Evolutionary conservation across 306 rosid species (phyloP).

Genomic region (Vigna angularis): DNA sequence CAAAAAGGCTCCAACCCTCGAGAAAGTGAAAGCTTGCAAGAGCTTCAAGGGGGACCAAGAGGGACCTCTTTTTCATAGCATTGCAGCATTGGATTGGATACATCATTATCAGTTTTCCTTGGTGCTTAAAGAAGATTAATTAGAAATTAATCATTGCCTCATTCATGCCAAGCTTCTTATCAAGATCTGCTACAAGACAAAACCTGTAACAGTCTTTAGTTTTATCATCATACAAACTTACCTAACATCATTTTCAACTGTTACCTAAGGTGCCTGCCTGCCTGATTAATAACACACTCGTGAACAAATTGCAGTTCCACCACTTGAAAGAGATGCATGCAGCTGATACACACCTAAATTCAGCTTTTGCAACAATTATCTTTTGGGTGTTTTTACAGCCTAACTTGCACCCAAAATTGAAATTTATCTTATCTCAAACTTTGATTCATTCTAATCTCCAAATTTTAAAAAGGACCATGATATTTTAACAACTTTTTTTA

Average conservation of each 20-base stretch:
- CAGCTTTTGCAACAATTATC: background rate
- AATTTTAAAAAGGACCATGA: no score
- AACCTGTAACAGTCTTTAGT: slow-evolving; percentile 12
- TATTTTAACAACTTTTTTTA: no score
- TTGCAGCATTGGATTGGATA: slow-evolving; percentile 9
- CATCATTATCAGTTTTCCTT: slow-evolving; percentile 15
- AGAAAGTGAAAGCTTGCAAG: slow-evolving; percentile 40
- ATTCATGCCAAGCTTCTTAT: slow-evolving; percentile 26
- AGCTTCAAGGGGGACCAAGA: background rate
- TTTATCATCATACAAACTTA: slow-evolving; percentile 38
- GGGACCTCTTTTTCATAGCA: slow-evolving; percentile 5
- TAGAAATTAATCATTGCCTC: slow-evolving; percentile 25
- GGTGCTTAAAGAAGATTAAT: slow-evolving; percentile 31
- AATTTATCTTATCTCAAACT: no score
- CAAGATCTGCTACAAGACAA: slow-evolving; percentile 28
- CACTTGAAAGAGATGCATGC: slow-evolving; percentile 9
- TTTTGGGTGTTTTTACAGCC: no score
- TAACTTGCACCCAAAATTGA: no score
- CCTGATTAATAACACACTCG: slow-evolving; percentile 27
- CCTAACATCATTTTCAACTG: slow-evolving; percentile 53
- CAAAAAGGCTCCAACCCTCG: slow-evolving; percentile 44
- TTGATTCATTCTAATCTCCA: no score
- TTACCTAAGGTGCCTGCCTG: slow-evolving; percentile 40
- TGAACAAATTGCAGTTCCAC: slow-evolving; percentile 1
- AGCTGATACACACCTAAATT: background rate